Evolutionary conservation across 495 filamentous ascomycete genomes (phyloP), one percentile per base, ranked within the genome.

Genomic region (Penicillium canariense): DNA sequence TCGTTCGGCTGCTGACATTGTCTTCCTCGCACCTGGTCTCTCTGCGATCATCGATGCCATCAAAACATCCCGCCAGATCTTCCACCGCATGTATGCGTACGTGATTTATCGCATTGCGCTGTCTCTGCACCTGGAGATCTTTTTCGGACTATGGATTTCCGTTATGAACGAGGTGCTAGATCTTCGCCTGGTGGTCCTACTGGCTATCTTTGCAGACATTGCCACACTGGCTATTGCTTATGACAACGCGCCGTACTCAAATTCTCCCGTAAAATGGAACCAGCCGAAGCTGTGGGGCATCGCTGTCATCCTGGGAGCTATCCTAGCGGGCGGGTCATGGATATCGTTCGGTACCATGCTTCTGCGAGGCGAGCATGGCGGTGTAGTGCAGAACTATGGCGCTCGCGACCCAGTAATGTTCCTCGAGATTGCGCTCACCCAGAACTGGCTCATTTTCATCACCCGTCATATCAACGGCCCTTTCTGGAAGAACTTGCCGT

Each of bases 361-460:
- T 48, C 78, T 80, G 54, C 76, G 76, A 48, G 82, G 83, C 32
- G 68, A 81, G 54, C 67, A 86, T 55, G 88, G 85, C 61, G 91
- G 91, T 79, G 89, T 96, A 59, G 85, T 91, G 52, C 87, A 95
- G 78, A 89, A 91, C 72, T 87, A 85, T 59, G 91, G 91, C 77
- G 82, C 85, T 62, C 81, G 86, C 39, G 88, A 96, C 65, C 81
- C 84, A 55, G 85, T 96, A 35, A 68, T 96, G 56, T 96, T 96
- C 79, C 84, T 96, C 45, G 81, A 96, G 70, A 90, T 96, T 70
- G 87, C 88, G 11, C 82, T 96, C 52, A 89, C 91, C 49, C 89
- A 96, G 78, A 96, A 94, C 74, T 96, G 91, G 91, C 82, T 96
- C 40, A 96, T 96, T 75, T 93, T 96, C 78, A 91, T 96, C 71